Conservation (phyloP, 164 flowering plant genomes). For the Paratinospora sagittata region DNA sequence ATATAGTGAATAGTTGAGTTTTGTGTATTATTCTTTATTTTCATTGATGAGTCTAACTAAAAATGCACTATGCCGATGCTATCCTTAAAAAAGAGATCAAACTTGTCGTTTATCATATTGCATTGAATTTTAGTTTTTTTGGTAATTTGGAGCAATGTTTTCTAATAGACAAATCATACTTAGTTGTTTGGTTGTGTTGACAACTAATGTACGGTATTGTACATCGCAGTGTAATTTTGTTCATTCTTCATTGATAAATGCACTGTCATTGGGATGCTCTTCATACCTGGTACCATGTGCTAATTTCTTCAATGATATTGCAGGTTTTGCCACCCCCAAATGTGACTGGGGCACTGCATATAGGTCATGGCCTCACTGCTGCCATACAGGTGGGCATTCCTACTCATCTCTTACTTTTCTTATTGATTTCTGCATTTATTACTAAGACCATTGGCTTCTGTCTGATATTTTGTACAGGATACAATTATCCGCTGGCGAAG, state of each 20-base stretch:
- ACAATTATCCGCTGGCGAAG: conserved; percentile 89
- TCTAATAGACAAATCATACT: background rate
- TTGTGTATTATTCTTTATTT: background rate
- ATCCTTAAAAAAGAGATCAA: background rate
- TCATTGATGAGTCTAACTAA: background rate
- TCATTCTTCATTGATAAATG: background rate
- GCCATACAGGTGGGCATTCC: conserved; percentile 64
- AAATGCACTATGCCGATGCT: background rate
- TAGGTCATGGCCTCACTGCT: conserved; percentile 94
- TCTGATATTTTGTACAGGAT: conserved; percentile 45
- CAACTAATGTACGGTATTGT: background rate
- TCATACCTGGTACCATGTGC: background rate
- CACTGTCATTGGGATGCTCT: background rate
- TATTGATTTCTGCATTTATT: background rate
- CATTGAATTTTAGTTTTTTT: background rate
- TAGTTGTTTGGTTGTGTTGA: background rate
- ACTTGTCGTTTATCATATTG: background rate
- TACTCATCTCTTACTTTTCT: background rate
- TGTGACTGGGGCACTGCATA: conserved; percentile 97
- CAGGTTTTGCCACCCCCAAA: conserved; percentile 98
- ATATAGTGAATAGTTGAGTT: background rate
- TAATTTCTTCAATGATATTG: conserved; percentile 3
- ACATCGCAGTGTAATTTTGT: background rate
- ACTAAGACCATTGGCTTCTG: background rate
- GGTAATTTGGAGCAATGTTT: background rate